These are phyloP conservation scores for Xylariales sp. DNA, from an alignment of 2,329 filamentous ascomycete species.

Conservation along the genomic window DNA sequence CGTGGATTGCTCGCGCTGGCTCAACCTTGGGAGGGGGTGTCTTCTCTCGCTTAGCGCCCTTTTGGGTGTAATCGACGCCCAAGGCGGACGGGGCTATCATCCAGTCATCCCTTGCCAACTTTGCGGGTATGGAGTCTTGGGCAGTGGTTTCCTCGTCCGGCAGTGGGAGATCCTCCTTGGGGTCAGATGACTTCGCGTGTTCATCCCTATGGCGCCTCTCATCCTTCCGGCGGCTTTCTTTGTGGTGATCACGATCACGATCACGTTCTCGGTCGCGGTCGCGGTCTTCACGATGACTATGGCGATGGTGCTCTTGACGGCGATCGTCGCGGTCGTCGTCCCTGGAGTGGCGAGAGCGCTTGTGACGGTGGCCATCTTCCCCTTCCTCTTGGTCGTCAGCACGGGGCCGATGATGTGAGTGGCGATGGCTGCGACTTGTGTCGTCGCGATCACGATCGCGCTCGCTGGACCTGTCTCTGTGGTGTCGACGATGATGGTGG, in stretches of 20 bases:
- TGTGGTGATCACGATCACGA: conserved; percentile 27
- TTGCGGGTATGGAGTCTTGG: conserved; percentile 23
- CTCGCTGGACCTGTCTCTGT: conserved; percentile 41
- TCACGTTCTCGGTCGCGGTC: conserved; percentile 16
- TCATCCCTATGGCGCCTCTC: conserved; percentile 20
- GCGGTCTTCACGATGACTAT: not conserved
- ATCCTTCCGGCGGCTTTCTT: conserved; percentile 6
- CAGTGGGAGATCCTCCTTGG: conserved; percentile 45
- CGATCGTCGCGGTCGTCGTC: conserved; percentile 46
- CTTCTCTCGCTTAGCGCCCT: conserved; percentile 50
- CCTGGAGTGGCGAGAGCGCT: conserved; percentile 55
- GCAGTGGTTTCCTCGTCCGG: conserved; percentile 44
- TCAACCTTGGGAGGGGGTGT: conserved; percentile 48
- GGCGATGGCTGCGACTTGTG: conserved; percentile 18
- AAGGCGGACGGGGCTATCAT: conserved; percentile 85
- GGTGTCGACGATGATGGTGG: conserved; percentile 34
- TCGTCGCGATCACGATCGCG: conserved; percentile 32
- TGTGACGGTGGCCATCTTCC: conserved; percentile 56
- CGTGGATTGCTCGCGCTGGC: conserved; percentile 68
- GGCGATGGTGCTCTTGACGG: conserved; percentile 30
- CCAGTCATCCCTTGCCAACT: conserved; percentile 76
- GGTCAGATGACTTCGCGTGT: conserved; percentile 38
- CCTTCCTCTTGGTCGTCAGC: conserved; percentile 37
- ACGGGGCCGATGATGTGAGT: conserved; percentile 29
- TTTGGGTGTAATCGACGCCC: conserved; percentile 78